Conservation (phyloP, 2,329 filamentous ascomycete genomes). For the Aspergillus oerlinghausenensis region DNA sequence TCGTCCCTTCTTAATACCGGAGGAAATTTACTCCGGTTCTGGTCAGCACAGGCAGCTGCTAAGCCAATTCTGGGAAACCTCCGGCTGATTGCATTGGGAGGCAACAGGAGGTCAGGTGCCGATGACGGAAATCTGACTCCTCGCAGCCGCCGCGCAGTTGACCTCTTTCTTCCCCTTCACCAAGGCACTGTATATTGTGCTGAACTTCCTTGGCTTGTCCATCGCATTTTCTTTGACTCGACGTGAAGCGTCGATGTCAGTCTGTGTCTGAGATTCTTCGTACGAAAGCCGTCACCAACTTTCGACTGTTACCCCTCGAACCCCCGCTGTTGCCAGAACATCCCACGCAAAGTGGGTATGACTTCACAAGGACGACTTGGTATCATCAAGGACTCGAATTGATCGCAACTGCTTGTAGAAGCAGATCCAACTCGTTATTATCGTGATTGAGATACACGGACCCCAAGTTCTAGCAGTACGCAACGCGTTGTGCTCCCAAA, state of each 20-base stretch:
- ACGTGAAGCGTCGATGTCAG: background rate
- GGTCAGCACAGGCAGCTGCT: background rate
- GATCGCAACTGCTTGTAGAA: background rate
- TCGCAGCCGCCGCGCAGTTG: conserved; percentile 8
- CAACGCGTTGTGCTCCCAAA: background rate
- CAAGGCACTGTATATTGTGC: conserved; percentile 13
- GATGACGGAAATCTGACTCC: conserved; percentile 22
- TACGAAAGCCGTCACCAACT: conserved; percentile 1
- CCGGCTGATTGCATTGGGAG: background rate
- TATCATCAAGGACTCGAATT: background rate
- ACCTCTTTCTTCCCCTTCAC: conserved; percentile 6
- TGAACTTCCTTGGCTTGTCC: conserved; percentile 2
- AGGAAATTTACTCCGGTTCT: background rate
- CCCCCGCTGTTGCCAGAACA: conserved; percentile 10
- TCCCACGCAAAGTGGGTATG: conserved; percentile 18
- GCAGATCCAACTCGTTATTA: background rate
- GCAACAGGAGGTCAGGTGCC: conserved; percentile 16
- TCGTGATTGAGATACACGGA: background rate
- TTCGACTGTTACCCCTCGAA: conserved; percentile 12
- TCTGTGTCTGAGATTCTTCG: background rate
- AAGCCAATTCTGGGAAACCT: background rate
- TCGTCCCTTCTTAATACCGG: background rate
- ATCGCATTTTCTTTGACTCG: conserved; percentile 1
- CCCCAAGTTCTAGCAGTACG: background rate
- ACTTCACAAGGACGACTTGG: conserved; percentile 4